Base-by-base conservation (phyloP, 495 filamentous ascomycete species). In the Aspergillus olivimuriae region DNA sequence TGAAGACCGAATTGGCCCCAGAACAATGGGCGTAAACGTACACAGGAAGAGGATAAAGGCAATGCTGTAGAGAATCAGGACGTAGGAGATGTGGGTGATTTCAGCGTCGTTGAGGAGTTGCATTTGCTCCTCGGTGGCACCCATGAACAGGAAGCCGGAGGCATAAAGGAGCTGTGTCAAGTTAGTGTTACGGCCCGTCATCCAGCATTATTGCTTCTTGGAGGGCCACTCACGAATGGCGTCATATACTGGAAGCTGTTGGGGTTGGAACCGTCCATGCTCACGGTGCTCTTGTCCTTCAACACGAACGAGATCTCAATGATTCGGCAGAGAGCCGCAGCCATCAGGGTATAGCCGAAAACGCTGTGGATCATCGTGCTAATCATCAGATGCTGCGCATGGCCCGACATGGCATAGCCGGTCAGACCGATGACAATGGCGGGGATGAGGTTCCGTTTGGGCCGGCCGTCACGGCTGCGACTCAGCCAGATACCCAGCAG, bases 71-170 rank as follows among this genome's bases (percentile, higher is more conserved):
- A 96, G 68, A 40, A 96, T 86, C 38, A 98, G 74, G 34, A 96
- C 72, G 60, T 97, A 97, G 9, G 89, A 83, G 34, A 97, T 87
- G 59, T 94, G 86, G 28, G 86, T 86, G 57, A 97, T 81, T 41
- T 82, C 76, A 3, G 82, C 82, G 34, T 75, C 69, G 34, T 75
- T 66, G 10, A 97, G 66, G 1, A 96, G 66, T 26, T 73, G 55
- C 84, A 97, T 91, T 59, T 98, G 91, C 60, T 97, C 91, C 62
- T 98, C 92, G 2, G 87, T 96, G 18, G 94, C 92, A 39, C 86
- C 84, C 89, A 96, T 94, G 72, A 98, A 97, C 41, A 96, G 75
- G 66, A 98, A 94, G 21, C 92, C 92, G 3, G 92, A 89, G 31
- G 92, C 89, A 55, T 84, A 95, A 15, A 97, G 79, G 16, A 97